Evolutionary conservation across 192 early-diverging fungal genomes (phyloP).

Genomic region (Backusella psychrophila): DNA sequence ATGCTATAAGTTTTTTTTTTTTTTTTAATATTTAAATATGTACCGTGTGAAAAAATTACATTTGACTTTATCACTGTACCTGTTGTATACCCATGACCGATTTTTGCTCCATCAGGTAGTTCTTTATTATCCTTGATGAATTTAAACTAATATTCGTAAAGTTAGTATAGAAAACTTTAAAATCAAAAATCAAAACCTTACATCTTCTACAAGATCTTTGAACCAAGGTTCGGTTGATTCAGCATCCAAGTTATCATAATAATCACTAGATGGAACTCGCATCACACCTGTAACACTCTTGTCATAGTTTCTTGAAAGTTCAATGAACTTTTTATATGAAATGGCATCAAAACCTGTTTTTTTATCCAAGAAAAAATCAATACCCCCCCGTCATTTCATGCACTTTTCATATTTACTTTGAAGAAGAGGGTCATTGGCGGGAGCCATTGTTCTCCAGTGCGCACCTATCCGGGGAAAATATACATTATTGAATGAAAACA

Average conservation of each 20-base stretch:
- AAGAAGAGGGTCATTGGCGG: conserved; percentile 28
- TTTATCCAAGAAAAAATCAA: background rate
- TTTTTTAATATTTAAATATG: background rate
- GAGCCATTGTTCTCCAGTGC: conserved; percentile 55
- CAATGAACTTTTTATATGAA: conserved; percentile 36
- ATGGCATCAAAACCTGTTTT: conserved; percentile 35
- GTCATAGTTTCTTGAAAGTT: conserved; percentile 33
- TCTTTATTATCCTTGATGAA: conserved; percentile 39
- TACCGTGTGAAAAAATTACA: background rate
- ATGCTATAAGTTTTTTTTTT: background rate
- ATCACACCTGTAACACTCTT: conserved; percentile 45
- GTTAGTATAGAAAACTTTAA: background rate
- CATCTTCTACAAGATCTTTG: conserved; percentile 45
- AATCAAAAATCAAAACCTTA: conserved; percentile 20
- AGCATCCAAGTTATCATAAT: conserved; percentile 50
- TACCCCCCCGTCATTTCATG: background rate
- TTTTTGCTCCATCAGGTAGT: conserved; percentile 50
- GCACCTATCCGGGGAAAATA: conserved; percentile 40
- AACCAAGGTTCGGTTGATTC: conserved; percentile 66
- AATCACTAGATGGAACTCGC: conserved; percentile 52
- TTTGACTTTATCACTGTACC: conserved; percentile 24
- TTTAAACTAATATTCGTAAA: conserved; percentile 33
- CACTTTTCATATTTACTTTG: conserved; percentile 30
- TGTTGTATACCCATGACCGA: conserved; percentile 64
- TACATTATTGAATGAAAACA: background rate